These are phyloP conservation scores for Cucurbita pepo DNA, from an alignment of 306 rosid species.

Conservation along the genomic window DNA sequence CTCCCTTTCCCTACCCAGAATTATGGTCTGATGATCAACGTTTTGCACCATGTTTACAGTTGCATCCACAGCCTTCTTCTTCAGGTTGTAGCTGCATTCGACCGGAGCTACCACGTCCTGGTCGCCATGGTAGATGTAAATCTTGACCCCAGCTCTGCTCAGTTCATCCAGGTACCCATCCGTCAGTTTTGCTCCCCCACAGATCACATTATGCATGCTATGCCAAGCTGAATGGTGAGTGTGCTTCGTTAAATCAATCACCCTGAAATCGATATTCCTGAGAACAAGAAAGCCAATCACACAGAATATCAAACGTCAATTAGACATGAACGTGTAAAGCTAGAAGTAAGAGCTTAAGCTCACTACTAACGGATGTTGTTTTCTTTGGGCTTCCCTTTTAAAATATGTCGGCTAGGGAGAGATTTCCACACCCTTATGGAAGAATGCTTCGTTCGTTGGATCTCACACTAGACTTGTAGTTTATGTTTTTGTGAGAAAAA, in stretches of 20 bases:
- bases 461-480: not conserved
- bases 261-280: constrained; percentile 40
- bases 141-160: constrained; percentile 27
- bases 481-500: not conserved
- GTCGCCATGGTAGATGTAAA: constrained; percentile 52
- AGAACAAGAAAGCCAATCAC: not conserved
- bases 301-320: not conserved
- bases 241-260: constrained; percentile 45
- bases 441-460: too few relatives aligned
- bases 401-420: too few relatives aligned
- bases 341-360: too few relatives aligned
- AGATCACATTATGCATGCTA: constrained; percentile 74
- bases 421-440: too few relatives aligned
- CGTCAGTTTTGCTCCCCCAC: constrained; percentile 49
- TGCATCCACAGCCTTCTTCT: constrained; percentile 34
- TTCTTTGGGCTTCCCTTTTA: too few relatives aligned
- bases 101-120: constrained; percentile 36
- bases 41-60: constrained; percentile 31
- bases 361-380: too few relatives aligned
- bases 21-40: constrained; percentile 38
- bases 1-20: constrained; percentile 47
- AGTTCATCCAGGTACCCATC: constrained; percentile 32
- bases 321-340: too few relatives aligned
- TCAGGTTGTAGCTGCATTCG: constrained; percentile 35
- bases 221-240: constrained; percentile 92